Evolutionary conservation across 148 eudicot species (phyloP), one percentile per base, ranked within the genome.

Genomic region (Heliamphora exappendiculata): DNA sequence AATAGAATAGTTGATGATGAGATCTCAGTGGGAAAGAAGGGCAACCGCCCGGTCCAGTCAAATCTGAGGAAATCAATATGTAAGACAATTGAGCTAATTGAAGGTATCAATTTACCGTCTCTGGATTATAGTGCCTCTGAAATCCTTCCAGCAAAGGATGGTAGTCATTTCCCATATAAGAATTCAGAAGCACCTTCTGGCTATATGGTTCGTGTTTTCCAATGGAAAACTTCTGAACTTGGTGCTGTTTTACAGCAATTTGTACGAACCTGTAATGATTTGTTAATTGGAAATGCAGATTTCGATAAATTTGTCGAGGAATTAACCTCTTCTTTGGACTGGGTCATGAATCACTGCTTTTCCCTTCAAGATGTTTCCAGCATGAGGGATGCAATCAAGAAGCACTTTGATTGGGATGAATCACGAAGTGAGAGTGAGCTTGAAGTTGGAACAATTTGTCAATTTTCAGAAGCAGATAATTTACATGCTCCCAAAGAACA

Each of bases 191-290:
- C 84, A 33, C 55, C 84, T 29, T 69, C 85, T 41, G 89, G 82
- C 73, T 81, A 86, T 73, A 74, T 74, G 20, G 86, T 83, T 82
- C 91, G 91, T 72, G 86, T 84, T 80, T 84, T 94, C 70, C 96
- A 89, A 83, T 90, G 97, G 96, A 91, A 85, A 86, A 72, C 89
- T 22, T 85, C 92, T 54, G 97, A 94, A 72, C 89, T 88, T 14
- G 69, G 71, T 75, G 70, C 80, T 37, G 58, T 89, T 66, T 72
- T 91, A 34, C 85, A 87, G 76, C 78, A 82, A 17, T 85, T 92
- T 73, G 72, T 87, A 58, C 74, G 78, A 51, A 74, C 81, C 50
- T 90, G 98, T 81, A 77, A 84, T 53, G 92, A 84, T 29, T 76
- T 92, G 75, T 47, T 82, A 74, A 75, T 78, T 41, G 91, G 94